Evolutionary conservation across 2,329 filamentous ascomycete species (phyloP), one percentile per base, ranked within the genome.

Genomic region (Pestalotiopsis sp.): DNA sequence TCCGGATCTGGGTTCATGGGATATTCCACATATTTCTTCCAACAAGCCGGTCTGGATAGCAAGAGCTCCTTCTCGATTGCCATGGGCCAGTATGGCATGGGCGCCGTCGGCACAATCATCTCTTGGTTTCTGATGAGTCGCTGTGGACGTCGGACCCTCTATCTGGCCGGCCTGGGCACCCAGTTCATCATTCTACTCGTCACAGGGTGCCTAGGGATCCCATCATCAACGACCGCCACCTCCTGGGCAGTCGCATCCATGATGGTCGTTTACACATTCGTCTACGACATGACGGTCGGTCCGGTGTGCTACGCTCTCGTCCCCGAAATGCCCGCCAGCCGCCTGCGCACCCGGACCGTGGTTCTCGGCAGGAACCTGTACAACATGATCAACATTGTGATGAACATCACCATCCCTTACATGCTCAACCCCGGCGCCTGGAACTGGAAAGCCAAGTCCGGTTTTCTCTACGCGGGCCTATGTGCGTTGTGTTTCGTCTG

Each of bases 271-370:
- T 96, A 92, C 92, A 91, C 94, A 0, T 83, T 96, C 59, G 88
- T 91, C 75, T 97, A 97, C 81, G 93, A 97, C 78, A 85, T 95
- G 62, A 93, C 93, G 0, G 94, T 97, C 64, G 94, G 94, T 52
- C 96, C 94, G 0, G 93, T 97, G 6, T 94, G 92, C 80, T 97
- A 97, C 82, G 96, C 93, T 0, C 87, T 97, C 11, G 94, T 97
- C 4, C 89, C 92, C 1, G 94, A 97, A 79, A 81, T 97, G 23
- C 94, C 93, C 0, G 94, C 93, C 0, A 89, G 93, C 17, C 88
- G 94, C 1, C 86, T 98, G 40, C 92, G 56, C 13, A 61, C 12
- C 17, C 59, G 82, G 73, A 82, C 68, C 11, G 68, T 70, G 23
- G 68, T 66, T 25, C 52, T 66, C 31, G 68, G 66, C 17, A 63